These are phyloP conservation scores for Chrysochromulina parva DNA, from an alignment of 78 protist species.

Conservation along the genomic window DNA sequence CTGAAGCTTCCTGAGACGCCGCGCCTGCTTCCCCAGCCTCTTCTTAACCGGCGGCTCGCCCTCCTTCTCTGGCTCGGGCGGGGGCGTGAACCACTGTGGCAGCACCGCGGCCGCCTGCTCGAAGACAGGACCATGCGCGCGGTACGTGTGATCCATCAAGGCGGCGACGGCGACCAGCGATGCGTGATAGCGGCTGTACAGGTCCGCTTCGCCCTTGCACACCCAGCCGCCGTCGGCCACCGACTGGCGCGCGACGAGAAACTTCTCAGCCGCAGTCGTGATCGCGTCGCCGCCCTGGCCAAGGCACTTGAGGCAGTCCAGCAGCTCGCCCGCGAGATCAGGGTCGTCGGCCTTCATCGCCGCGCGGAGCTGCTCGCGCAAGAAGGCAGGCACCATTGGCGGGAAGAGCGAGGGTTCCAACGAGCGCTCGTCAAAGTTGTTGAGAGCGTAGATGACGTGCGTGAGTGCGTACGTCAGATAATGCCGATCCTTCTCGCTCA, in stretches of 20 bases:
- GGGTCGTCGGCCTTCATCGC: background rate
- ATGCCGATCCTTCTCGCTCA: background rate
- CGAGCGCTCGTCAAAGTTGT: background rate
- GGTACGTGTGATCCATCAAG: background rate
- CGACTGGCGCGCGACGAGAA: background rate
- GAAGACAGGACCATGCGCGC: background rate
- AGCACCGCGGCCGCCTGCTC: background rate
- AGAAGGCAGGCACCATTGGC: background rate
- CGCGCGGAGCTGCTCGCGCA: background rate
- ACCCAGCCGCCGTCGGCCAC: background rate
- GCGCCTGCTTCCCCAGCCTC: no score
- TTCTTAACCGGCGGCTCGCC: background rate
- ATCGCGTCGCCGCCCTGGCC: no score
- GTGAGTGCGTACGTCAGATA: background rate
- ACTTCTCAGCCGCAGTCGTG: background rate
- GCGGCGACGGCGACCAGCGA: constrained; percentile 1
- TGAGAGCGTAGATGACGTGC: background rate
- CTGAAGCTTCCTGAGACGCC: no score
- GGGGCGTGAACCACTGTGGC: background rate
- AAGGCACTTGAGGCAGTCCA: background rate
- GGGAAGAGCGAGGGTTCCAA: background rate
- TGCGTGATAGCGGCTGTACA: background rate
- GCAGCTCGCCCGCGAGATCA: background rate
- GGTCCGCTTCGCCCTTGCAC: background rate
- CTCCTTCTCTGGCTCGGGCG: background rate